Percentiles rank a stretch among this genome's conserved stretches.
phyloP scores from a whole-genome alignment of 441 rosid species.

The Raphanus hybrid region DNA sequence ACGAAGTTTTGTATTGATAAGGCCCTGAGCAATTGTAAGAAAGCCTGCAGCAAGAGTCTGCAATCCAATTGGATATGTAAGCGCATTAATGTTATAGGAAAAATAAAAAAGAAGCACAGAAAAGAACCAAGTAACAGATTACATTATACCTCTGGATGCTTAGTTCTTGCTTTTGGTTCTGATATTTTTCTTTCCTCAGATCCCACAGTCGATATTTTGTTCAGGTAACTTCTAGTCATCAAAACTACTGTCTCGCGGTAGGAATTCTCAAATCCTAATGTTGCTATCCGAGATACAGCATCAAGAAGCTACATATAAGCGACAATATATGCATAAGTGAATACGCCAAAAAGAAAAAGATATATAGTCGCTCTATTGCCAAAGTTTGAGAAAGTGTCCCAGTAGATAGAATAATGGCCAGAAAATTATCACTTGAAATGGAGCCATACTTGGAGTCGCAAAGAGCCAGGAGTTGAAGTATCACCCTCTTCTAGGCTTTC shows the following conservation, averaged over 20 bases:
- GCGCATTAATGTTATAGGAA: too few species aligned
- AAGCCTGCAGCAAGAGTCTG: conserved; percentile 96
- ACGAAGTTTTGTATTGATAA: conserved; percentile 61
- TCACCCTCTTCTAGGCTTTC: conserved; percentile 92
- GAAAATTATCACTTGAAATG: conserved; percentile 30
- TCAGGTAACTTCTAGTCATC: too few species aligned
- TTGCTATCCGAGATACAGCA: too few species aligned
- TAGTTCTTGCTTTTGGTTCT: too few species aligned
- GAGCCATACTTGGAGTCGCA: conserved; percentile 62
- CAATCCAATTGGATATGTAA: conserved; percentile 55
- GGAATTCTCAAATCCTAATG: too few species aligned
- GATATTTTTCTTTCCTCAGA: too few species aligned
- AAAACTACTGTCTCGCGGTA: too few species aligned
- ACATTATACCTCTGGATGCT: too few species aligned
- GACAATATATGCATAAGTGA: conserved; percentile 19
- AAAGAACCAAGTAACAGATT: too few species aligned
- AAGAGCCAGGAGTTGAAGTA: conserved; percentile 69
- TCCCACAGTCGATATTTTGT: too few species aligned
- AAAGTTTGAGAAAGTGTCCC: background rate
- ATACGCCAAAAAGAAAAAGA: conserved; percentile 27
- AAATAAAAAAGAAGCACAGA: too few species aligned
- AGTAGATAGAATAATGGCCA: background rate
- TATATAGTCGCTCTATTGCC: background rate
- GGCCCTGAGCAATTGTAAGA: conserved; percentile 77
- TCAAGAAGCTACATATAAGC: conserved; percentile 56